Base-by-base conservation (phyloP, 345 rosid genomes). In the Populus deltoides region DNA sequence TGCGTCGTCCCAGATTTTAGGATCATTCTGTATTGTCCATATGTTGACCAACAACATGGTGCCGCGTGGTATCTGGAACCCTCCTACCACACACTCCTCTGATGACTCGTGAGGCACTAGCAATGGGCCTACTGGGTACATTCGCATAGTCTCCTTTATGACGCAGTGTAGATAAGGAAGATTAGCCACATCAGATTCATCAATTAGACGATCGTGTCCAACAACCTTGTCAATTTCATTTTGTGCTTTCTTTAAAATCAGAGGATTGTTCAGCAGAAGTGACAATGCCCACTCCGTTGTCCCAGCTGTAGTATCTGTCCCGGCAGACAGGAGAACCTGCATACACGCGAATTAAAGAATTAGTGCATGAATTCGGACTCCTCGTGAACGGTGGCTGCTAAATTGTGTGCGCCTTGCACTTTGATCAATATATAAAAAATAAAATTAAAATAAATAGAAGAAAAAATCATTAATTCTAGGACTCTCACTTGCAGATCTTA, bases 81-180 rank as follows among this genome's bases (percentile, higher is more conserved):
- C 90, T 3, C 87, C 86, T 0, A 89, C 67, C 0, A 8, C 4
- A 35, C 90, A 85, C 38, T 79, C 83, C 73, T 85, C 59, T 0
- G 86, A 85, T 18, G 86, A 86, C 36, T 86, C 84, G 35, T 85
- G 89, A 10, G 92, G 88, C 4, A 81, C 61, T 7, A 85, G 27
- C 10, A 92, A 45, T 6, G 97, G 92, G 0, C 66, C 86, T 0
- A 74, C 74, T 4, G 90, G 92, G 20, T 66, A 75, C 79, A 91
- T 47, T 20, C 93, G 65, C 31, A 90, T 49, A 1, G 92, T 87
- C 71, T 93, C 94, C 4, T 78, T 87, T 29, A 91, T 86, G 24
- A 91, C 76, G 77, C 88, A 77, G 3, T 55, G 61, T 2, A 87
- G 83, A 31, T 72, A 85, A 16, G 83, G 84, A 63, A 85, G 86